Evolutionary conservation across 2,329 filamentous ascomycete species (phyloP).

Genomic region (Clonostachys byssicola): DNA sequence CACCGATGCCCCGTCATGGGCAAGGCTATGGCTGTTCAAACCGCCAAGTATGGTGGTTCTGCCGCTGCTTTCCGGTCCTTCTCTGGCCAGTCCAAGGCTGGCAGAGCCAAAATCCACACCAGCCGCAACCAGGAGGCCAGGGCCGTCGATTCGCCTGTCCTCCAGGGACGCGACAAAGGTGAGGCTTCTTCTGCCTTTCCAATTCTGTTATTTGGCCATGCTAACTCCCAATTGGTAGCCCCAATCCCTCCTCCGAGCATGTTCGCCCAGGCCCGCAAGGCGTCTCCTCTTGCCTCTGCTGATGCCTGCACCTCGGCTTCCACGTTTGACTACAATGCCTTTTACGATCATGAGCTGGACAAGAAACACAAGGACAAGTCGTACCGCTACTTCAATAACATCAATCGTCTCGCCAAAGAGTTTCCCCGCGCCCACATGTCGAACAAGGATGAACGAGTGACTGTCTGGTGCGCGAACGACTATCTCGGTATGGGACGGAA

Average conservation of each 20-base stretch:
- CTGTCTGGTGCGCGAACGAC: conserved; percentile 99
- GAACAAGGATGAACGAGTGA: conserved; percentile 77
- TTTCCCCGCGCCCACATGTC: conserved; percentile 94
- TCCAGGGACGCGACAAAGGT: conserved; percentile 46
- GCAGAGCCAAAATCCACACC: conserved; percentile 77
- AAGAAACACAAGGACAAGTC: conserved; percentile 99
- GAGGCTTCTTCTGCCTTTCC: conserved; percentile 9
- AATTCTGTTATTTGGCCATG: conserved; percentile 1
- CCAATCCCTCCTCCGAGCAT: conserved; percentile 8
- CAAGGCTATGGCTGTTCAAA: conserved; percentile 90
- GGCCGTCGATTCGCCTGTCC: conserved; percentile 60
- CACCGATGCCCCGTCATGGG: conserved; percentile 98
- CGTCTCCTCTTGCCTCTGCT: not conserved
- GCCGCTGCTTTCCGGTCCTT: conserved; percentile 46
- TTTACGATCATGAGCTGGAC: conserved; percentile 84
- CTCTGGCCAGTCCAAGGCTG: conserved; percentile 44
- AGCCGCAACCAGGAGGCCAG: conserved; percentile 73
- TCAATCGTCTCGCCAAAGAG: conserved; percentile 94
- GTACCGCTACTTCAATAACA: conserved; percentile 99
- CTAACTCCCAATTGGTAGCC: conserved; percentile 5
- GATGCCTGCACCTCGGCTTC: conserved; percentile 21
- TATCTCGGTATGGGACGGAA: conserved; percentile 98
- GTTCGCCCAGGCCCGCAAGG: conserved; percentile 10
- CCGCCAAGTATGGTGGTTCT: conserved; percentile 47
- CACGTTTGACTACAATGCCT: conserved; percentile 86